Evolutionary conservation across 441 rosid species (phyloP), one percentile per base, ranked within the genome.

Genomic region (Gossypium schwendimanii): DNA sequence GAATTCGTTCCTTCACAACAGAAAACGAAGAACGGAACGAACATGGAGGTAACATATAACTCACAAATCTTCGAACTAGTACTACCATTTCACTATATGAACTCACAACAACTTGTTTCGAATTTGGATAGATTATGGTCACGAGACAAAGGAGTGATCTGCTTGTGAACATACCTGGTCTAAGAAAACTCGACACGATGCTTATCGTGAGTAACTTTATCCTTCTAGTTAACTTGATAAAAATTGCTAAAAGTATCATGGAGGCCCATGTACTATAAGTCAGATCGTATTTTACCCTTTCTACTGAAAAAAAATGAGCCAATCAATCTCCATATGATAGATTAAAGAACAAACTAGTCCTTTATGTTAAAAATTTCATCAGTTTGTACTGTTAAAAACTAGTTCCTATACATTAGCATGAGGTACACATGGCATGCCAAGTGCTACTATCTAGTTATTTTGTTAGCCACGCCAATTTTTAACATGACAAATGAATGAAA

Each of bases 1-100:
- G 91, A 89, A 70, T 85, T 89, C 69, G 81, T 83, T 75, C 93
- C 93, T 66, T 87, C 89, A 17, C 77, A 74, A n/a, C 91, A 87
- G 83, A 85, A 17, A 71, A 75, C 77, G 69, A 84, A 31, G 69
- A 87, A 89, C 63, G 94, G 87, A 72, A 76, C 74, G 41, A 72
- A 77, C 73, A 79, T 83, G 71, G 86, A 83, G 82, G 86, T 81
- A 70, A 0, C 58, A 4, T 6, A 15, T 54, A 14, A 2, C 2
- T 12, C 17, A 39, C 17, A 18, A 41, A 4, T 63, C 28, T 18
- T 39, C 24, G 4, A 62, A 62, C 41, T 17, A 41, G 3, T 33
- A 36, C 26, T 49, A 33, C 18, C 12, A 14, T 62, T 52, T 17
- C 26, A 47, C 60, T 1, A 52, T 21, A 62, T 1, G 18, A 28